phyloP scores from a whole-genome alignment of 2,329 filamentous ascomycete species.

The Cytospora chrysosperma region DNA sequence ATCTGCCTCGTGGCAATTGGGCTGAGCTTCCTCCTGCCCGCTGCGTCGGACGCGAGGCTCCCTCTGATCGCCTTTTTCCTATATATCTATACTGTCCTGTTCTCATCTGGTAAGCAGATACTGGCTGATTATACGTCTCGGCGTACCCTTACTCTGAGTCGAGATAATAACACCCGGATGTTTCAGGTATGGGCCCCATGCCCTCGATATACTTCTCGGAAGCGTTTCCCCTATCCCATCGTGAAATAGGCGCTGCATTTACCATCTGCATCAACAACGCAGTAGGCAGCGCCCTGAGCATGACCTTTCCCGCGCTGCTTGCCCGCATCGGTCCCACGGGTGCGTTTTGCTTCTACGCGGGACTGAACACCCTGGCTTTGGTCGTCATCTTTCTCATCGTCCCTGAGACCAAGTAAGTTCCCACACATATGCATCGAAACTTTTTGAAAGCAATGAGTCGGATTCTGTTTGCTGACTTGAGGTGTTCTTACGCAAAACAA shows the following conservation, averaged over 20 bases:
- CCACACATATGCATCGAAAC: too few relatives aligned
- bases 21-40: constrained; percentile 51
- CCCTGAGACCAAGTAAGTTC: constrained; percentile 49
- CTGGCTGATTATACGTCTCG: too few relatives aligned
- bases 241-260: constrained; percentile 39
- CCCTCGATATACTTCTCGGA: constrained; percentile 51
- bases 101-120: constrained; percentile 41
- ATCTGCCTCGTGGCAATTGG: constrained; percentile 33
- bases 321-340: constrained; percentile 37
- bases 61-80: constrained; percentile 56
- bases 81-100: constrained; percentile 54
- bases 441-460: too few relatives aligned
- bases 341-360: constrained; percentile 61
- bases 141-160: too few relatives aligned
- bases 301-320: constrained; percentile 48
- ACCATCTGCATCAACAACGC: constrained; percentile 35
- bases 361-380: constrained; percentile 59
- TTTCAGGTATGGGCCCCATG: constrained; percentile 32
- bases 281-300: constrained; percentile 29
- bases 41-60: constrained; percentile 39
- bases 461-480: not conserved
- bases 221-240: constrained; percentile 54
- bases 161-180: not conserved
- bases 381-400: constrained; percentile 63
- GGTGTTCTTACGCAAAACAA: not conserved